Percentiles rank a stretch among this genome's conserved stretches.
Conservation (phyloP, 108 stramenopile species). For the Nitzschia putrida region DNA sequence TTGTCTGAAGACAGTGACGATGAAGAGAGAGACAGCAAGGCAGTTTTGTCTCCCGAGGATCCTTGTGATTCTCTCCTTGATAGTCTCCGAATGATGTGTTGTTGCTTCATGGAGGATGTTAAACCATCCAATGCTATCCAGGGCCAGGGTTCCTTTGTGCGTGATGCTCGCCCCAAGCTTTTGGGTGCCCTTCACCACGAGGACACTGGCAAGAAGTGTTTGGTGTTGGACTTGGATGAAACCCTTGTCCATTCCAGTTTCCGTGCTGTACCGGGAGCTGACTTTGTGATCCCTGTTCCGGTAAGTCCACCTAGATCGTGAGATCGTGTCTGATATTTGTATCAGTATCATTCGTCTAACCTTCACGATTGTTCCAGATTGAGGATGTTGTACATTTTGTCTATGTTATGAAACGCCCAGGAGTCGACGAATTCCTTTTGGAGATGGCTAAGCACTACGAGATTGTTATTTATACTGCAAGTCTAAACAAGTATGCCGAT, state of each 20-base stretch:
- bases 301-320: slow-evolving; percentile 43
- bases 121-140: slow-evolving; percentile 7
- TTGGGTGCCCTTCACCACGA: slow-evolving; percentile 63
- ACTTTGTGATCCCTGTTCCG: slow-evolving; percentile 98
- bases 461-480: slow-evolving; percentile 98
- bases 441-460: slow-evolving; percentile 96
- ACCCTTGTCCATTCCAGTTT: slow-evolving; percentile 98
- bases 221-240: slow-evolving; percentile 98
- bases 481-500: slow-evolving; percentile 97
- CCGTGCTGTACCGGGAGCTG: slow-evolving; percentile 90
- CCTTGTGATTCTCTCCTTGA: slow-evolving; percentile 77
- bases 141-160: slow-evolving; percentile 18
- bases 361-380: slow-evolving; percentile 57
- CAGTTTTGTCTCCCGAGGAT: slow-evolving; percentile 27
- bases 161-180: slow-evolving; percentile 46
- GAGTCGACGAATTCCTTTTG: slow-evolving; percentile 93
- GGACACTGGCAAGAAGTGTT: slow-evolving; percentile 86
- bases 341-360: slow-evolving; percentile 1
- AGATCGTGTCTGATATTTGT: background rate
- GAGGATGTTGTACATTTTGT: slow-evolving; percentile 96
- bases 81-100: slow-evolving; percentile 83
- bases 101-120: slow-evolving; percentile 69
- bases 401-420: slow-evolving; percentile 96
- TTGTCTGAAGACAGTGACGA: slow-evolving; percentile 42
- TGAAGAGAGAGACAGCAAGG: slow-evolving; percentile 37